phyloP scores from a whole-genome alignment of 176 grass and related monocot species.

The Eleusine indica region DNA sequence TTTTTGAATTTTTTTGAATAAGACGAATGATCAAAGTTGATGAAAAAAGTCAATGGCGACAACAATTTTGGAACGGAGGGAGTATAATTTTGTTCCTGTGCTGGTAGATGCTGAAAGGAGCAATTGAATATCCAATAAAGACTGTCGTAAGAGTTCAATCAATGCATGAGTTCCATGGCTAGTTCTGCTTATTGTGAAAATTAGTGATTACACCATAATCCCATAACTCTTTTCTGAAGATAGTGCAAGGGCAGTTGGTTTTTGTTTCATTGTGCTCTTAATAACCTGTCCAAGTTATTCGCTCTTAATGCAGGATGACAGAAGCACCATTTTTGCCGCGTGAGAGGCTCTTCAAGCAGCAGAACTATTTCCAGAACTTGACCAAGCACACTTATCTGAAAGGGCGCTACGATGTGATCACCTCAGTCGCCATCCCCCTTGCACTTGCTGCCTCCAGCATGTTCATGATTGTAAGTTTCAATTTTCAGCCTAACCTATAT shows the following conservation, averaged over 20 bases:
- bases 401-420: constrained; percentile 59
- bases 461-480: constrained; percentile 57
- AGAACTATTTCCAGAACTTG: constrained; percentile 53
- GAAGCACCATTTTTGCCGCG: constrained; percentile 60
- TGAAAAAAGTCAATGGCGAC: no score
- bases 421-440: constrained; percentile 66
- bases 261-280: neutral
- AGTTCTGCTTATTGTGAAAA: neutral
- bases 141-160: neutral
- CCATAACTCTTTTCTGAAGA: neutral
- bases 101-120: neutral
- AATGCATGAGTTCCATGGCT: neutral
- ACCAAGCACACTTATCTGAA: constrained; percentile 67
- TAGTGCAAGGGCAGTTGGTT: neutral
- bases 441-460: constrained; percentile 54
- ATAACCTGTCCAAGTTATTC: constrained; percentile 1
- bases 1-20: no score
- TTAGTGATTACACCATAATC: neutral
- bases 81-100: neutral
- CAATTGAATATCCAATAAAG: neutral
- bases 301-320: constrained; percentile 53
- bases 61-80: no score
- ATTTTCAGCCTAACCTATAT: neutral
- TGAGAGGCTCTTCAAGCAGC: constrained; percentile 61
- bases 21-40: no score